Evolutionary conservation across 2,329 filamentous ascomycete genomes (phyloP), one percentile per base, ranked within the genome.

Genomic region (Sarocladium oryzae): DNA sequence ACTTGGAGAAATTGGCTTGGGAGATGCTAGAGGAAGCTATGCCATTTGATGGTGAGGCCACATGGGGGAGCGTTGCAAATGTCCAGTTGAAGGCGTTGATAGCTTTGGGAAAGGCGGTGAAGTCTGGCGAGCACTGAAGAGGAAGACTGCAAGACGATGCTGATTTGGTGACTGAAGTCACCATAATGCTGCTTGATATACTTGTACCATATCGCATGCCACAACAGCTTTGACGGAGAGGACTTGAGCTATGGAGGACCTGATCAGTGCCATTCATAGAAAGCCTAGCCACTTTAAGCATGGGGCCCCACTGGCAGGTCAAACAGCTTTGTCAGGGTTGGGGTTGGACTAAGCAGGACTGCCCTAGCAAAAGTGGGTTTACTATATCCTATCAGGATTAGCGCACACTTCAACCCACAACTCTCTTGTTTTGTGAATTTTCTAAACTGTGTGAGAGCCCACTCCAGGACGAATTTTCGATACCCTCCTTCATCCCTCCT

Each of bases 1-100:
- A 66, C 23, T 54, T 66, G 18, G 59, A 67, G 23, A 61, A 57
- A 26, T 56, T 69, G 48, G 68, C 67, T 5, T 60, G 59, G 58
- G 66, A 69, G 28, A 51, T 69, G 33, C 54, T 69, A 26, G 59
- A 61, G 2, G 59, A 60, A 18, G 58, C 56, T 4, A 51, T 58
- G 33, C 60, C 58, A 8, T 53, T 52, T 16, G 51, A 18, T 16
- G 50, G 32, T 4, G 56, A 61, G 9, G 56, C 61, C 15, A 66
- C 61, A 1, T 71, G 67, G 67, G 68, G 67, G 2, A 56, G 54
- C 20, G 41, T 57, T 2, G 65, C 63, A 1, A 60, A 63, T 7
- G 55, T 56, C 9, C 55, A 64, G 9, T 26, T 68, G 32, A 61
- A 57, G 35, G 57, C 57, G 2, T 58, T 68, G 21, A 26, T 49